phyloP scores from a whole-genome alignment of 164 flowering plant genomes.

The Vitis rupestris region DNA sequence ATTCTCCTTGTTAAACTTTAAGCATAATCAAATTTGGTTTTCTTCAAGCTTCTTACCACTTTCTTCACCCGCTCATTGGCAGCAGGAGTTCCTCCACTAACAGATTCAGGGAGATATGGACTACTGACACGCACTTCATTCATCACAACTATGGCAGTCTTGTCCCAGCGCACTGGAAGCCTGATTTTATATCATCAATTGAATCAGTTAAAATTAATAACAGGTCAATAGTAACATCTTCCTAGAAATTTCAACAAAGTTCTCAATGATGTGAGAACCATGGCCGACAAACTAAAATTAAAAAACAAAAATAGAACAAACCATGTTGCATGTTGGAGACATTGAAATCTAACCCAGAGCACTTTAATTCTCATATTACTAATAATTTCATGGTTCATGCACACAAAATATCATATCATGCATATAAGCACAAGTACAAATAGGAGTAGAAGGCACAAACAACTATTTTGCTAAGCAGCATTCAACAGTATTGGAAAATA shows the following conservation, averaged over 20 bases:
- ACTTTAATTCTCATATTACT: neutral
- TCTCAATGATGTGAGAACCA: neutral
- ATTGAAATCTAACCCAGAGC: neutral
- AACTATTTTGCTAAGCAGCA: too few relatives aligned
- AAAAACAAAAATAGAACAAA: neutral
- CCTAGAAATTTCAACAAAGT: neutral
- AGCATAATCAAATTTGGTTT: neutral
- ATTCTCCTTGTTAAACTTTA: neutral
- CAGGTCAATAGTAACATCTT: neutral
- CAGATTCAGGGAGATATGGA: constrained; percentile 87
- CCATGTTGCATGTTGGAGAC: too few relatives aligned
- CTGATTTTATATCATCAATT: constrained; percentile 32
- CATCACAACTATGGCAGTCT: constrained; percentile 82
- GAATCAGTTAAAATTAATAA: neutral
- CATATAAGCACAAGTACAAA: neutral
- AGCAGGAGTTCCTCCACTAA: constrained; percentile 85
- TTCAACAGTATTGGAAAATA: too few relatives aligned
- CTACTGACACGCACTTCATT: constrained; percentile 88
- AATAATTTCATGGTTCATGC: neutral
- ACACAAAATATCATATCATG: neutral
- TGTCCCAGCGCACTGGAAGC: constrained; percentile 99
- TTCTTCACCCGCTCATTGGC: constrained; percentile 94
- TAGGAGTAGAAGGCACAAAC: too few relatives aligned
- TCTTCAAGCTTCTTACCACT: constrained; percentile 57
- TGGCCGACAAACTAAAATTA: neutral